These are phyloP conservation scores for Avena insularis DNA, from an alignment of 176 grass and related monocot species.

Conservation along the genomic window DNA sequence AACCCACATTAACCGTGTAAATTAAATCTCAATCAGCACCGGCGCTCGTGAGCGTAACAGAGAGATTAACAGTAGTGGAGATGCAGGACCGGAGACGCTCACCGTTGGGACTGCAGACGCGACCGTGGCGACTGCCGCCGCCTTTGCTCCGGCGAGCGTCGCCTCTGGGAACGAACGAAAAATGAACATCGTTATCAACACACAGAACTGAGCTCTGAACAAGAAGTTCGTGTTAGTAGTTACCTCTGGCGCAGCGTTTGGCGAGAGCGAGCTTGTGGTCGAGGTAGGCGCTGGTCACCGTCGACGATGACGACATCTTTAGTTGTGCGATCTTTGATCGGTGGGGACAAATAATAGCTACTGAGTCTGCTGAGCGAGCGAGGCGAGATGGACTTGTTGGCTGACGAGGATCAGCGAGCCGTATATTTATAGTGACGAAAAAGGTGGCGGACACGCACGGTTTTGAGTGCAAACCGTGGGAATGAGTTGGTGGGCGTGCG, in stretches of 20 bases:
- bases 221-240: neutral
- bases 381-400: neutral
- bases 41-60: neutral
- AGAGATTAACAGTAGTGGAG: neutral
- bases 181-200: neutral
- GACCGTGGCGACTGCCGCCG: constrained; percentile 55
- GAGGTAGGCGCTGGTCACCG: constrained; percentile 51
- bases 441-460: constrained; percentile 9
- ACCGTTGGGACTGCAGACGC: constrained; percentile 65
- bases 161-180: constrained; percentile 46
- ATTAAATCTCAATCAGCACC: neutral
- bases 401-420: neutral
- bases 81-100: neutral
- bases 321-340: neutral
- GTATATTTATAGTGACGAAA: neutral
- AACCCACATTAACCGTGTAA: neutral
- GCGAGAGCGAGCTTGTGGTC: constrained; percentile 75
- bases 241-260: constrained; percentile 74
- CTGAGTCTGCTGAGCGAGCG: neutral
- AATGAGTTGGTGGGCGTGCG: constrained; percentile 32
- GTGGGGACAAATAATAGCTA: neutral
- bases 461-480: constrained; percentile 42
- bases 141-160: constrained; percentile 64
- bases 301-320: constrained; percentile 36
- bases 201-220: neutral